These are phyloP conservation scores for Hansenula lynferdii DNA, from an alignment of 1,139 yeast genomes.

Conservation along the genomic window DNA sequence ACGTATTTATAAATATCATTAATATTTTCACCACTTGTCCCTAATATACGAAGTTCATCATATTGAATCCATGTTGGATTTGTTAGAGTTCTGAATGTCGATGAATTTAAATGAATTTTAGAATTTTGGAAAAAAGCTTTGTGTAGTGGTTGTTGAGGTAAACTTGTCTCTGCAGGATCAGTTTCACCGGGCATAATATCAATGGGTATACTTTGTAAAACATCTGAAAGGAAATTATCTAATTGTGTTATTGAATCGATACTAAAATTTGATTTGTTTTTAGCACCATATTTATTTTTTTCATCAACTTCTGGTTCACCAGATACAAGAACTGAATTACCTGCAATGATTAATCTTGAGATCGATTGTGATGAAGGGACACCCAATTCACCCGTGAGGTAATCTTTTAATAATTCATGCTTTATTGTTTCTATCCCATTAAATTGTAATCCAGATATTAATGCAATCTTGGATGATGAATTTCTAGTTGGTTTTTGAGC, in stretches of 20 bases:
- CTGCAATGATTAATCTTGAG: conserved; percentile 63
- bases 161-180: conserved; percentile 78
- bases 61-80: conserved; percentile 73
- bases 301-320: conserved; percentile 21
- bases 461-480: conserved; percentile 41
- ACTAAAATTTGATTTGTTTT: conserved; percentile 45
- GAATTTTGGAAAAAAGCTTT: conserved; percentile 57
- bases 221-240: conserved; percentile 55
- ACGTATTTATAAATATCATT: conserved; percentile 70
- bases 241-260: conserved; percentile 39
- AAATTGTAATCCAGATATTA: conserved; percentile 72
- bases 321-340: conserved; percentile 55
- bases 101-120: conserved; percentile 36
- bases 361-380: conserved; percentile 32
- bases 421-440: conserved; percentile 37
- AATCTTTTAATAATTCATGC: conserved; percentile 64
- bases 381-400: conserved; percentile 65
- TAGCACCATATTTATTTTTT: conserved; percentile 46
- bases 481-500: conserved; percentile 42
- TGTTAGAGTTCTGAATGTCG: conserved; percentile 45
- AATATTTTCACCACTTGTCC: conserved; percentile 82
- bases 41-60: conserved; percentile 54
- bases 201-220: conserved; percentile 59
- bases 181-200: conserved; percentile 77
- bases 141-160: conserved; percentile 92